These are phyloP conservation scores for Silene vulgaris DNA, from an alignment of 179 eudicot genomes.

Conservation along the genomic window DNA sequence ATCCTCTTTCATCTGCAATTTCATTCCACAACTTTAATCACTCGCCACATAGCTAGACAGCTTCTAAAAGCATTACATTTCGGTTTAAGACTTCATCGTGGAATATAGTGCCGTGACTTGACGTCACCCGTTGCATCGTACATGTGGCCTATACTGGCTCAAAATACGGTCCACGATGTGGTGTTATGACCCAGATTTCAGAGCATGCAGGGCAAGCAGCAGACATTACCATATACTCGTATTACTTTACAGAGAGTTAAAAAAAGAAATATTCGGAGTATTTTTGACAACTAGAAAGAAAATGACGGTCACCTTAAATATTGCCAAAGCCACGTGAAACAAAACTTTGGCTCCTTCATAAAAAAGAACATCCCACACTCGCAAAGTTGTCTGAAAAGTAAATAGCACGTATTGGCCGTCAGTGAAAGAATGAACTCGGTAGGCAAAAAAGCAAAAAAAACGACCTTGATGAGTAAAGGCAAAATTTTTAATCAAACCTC, in stretches of 20 bases:
- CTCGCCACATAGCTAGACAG: not conserved
- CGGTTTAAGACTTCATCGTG: not conserved
- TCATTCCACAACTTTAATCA: constrained; percentile 8
- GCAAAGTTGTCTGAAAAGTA: constrained; percentile 69
- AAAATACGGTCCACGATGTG: not conserved
- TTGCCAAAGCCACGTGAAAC: constrained; percentile 84
- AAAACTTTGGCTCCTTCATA: constrained; percentile 89
- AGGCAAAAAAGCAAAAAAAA: too few species aligned
- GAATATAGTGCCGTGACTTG: not conserved
- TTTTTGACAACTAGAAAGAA: not conserved
- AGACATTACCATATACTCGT: constrained; percentile 29
- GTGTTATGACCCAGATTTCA: too few species aligned
- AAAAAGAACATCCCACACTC: constrained; percentile 96
- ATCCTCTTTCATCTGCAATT: constrained; percentile 87
- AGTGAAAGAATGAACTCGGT: not conserved
- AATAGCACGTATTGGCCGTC: constrained; percentile 12
- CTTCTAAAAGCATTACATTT: not conserved
- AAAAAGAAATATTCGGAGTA: too few species aligned
- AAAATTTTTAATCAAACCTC: constrained; percentile 47
- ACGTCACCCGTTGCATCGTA: not conserved
- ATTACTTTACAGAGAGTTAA: constrained; percentile 4
- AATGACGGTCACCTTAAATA: constrained; percentile 58
- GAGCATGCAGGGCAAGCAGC: too few species aligned
- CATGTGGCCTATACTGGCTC: not conserved
- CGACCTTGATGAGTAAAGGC: not conserved